These are phyloP conservation scores for Quercus alba DNA, from an alignment of 306 rosid genomes.

Conservation along the genomic window DNA sequence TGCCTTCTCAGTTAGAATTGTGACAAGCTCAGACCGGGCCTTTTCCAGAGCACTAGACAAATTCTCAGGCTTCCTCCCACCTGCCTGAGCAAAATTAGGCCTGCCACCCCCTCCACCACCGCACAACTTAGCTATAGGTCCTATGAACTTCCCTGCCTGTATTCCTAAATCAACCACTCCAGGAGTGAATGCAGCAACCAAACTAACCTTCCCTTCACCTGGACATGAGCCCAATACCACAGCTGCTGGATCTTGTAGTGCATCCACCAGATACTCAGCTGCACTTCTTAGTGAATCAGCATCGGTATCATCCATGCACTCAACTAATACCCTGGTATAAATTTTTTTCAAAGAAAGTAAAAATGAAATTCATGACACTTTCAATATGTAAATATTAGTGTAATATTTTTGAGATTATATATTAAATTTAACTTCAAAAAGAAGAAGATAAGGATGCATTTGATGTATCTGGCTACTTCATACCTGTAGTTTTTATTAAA, in stretches of 20 bases:
- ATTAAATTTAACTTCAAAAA: background rate
- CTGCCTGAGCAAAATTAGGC: constrained; percentile 95
- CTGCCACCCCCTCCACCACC: constrained; percentile 99
- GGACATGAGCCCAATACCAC: constrained; percentile 85
- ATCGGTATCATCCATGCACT: constrained; percentile 76
- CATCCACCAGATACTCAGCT: constrained; percentile 71
- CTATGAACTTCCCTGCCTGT: constrained; percentile 92
- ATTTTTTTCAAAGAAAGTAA: constrained; percentile 2
- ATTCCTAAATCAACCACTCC: constrained; percentile 67
- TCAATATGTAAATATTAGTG: background rate
- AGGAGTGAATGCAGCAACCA: constrained; percentile 92
- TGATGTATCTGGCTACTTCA: constrained; percentile 1
- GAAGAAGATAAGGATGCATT: background rate
- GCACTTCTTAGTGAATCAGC: constrained; percentile 86
- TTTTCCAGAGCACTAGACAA: constrained; percentile 65
- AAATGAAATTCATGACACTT: background rate
- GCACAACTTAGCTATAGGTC: constrained; percentile 82
- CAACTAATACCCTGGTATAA: constrained; percentile 68
- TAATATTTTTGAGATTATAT: background rate
- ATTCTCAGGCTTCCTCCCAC: constrained; percentile 89
- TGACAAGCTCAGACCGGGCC: constrained; percentile 66
- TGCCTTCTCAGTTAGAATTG: constrained; percentile 52
- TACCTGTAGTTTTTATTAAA: background rate
- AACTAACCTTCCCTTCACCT: constrained; percentile 83
- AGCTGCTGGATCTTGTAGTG: constrained; percentile 83